A percentile compares a stretch with the other conserved stretches of the same genome.
Conservation (phyloP, 2,329 filamentous ascomycete genomes). For the Tolypocladium tundrense region DNA sequence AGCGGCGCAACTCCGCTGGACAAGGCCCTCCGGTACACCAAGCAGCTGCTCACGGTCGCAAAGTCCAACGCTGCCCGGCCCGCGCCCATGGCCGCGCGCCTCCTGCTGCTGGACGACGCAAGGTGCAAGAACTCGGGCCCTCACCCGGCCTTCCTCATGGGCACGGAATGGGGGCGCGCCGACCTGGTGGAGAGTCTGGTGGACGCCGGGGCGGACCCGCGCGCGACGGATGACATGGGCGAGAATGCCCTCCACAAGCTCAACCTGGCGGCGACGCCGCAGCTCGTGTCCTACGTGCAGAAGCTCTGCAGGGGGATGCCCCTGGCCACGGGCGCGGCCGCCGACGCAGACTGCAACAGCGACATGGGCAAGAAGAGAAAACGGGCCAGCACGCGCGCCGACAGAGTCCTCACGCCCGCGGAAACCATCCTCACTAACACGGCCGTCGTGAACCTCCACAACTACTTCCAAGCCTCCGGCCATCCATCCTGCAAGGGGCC, state of each 20-base stretch:
- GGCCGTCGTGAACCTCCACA: background rate
- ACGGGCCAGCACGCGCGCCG: background rate
- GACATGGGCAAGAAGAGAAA: background rate
- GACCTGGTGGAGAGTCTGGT: constrained; percentile 11
- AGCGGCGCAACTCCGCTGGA: constrained; percentile 19
- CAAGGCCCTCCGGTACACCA: constrained; percentile 16
- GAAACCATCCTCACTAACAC: constrained; percentile 20
- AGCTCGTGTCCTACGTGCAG: constrained; percentile 14
- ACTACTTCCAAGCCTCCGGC: constrained; percentile 1
- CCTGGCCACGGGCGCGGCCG: constrained; percentile 2
- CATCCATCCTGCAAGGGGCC: constrained; percentile 14
- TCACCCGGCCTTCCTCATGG: background rate
- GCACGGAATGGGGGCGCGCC: constrained; percentile 16
- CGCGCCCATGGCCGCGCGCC: constrained; percentile 1
- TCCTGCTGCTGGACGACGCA: background rate
- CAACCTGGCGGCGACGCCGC: constrained; percentile 12
- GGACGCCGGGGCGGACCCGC: constrained; percentile 8
- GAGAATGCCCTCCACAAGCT: constrained; percentile 13
- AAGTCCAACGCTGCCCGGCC: accelerated
- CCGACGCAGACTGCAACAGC: background rate
- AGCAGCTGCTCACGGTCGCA: background rate
- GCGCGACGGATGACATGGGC: constrained; percentile 5
- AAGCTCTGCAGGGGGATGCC: constrained; percentile 8
- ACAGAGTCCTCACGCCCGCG: constrained; percentile 12
- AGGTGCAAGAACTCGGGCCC: background rate